Evolutionary conservation across 257 asterid species (phyloP), one percentile per base, ranked within the genome.

Genomic region (Galeopsis tetrahit): DNA sequence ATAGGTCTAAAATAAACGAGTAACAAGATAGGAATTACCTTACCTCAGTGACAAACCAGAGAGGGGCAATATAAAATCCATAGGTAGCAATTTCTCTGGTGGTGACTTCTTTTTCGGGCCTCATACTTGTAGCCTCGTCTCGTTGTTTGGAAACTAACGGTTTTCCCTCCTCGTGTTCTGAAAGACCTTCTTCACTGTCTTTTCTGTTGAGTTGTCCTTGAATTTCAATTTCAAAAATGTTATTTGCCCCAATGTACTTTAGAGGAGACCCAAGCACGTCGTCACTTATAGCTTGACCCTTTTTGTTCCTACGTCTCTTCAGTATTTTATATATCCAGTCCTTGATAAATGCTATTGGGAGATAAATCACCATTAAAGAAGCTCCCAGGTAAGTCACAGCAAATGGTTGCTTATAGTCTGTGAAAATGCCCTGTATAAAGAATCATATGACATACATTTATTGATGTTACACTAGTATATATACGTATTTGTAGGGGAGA

Each of bases 371-470:
- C 97, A 95, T 73, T 65, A 95, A 71, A 63, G 99, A 95, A 76
- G 97, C 98, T 80, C 99, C 99, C 48, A 95, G 93, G 75, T 95
- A 95, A 21, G 99, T 95, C 76, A 95, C 90, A 2, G 99, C 99
- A 90, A 95, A 95, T 42, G 99, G 99, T 70, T 95, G 99, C 82
- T 87, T 92, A 80, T 95, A 95, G 82, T 85, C 91, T 44, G 89
- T 81, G 88, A 92, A 95, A 66, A 95, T 95, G 75, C 81, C 98
- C 99, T 95, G 95, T 76, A 71, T 46, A 56, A 42, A 55, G 64
- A 73, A 71, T 57, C 78, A 69, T 1, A 35, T 44, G 32, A 17
- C 3, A 28, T 11, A 28, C 14, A 28, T 10, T 9, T 7, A 31
- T 56, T 28, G 58, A 14, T 15, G 9, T 58, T 13, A 31, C 35